phyloP scores from a whole-genome alignment of 495 filamentous ascomycete genomes.

The Neurospora sp. region DNA sequence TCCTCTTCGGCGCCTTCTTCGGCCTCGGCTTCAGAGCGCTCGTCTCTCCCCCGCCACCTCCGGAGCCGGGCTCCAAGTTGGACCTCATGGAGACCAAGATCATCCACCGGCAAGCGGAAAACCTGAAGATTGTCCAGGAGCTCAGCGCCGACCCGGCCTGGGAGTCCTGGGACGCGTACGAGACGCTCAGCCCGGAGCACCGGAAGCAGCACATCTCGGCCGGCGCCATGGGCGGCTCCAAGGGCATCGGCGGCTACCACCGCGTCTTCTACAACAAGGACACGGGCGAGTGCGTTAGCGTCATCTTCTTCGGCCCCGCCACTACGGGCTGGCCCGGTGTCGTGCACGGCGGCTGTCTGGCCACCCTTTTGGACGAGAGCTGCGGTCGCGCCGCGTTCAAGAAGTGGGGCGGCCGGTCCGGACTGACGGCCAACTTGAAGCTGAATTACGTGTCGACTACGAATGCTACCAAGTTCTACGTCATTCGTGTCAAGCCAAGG shows the following conservation, averaged over 20 bases:
- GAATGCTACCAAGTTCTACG: conserved; percentile 50
- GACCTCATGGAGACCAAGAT: conserved; percentile 23
- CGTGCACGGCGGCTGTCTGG: conserved; percentile 66
- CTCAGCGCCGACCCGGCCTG: conserved; percentile 44
- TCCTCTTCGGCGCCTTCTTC: conserved; percentile 26
- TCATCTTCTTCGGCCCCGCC: conserved; percentile 56
- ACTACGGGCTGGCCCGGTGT: conserved; percentile 66
- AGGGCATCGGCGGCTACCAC: conserved; percentile 40
- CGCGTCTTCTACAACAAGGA: conserved; percentile 33
- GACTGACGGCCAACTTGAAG: conserved; percentile 56
- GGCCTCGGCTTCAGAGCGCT: conserved; percentile 24
- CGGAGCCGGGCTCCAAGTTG: conserved; percentile 18
- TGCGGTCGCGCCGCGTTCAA: conserved; percentile 44
- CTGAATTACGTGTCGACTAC: conserved; percentile 53
- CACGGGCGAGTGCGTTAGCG: conserved; percentile 32
- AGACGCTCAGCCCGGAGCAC: conserved; percentile 31
- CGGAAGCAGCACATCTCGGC: conserved; percentile 30
- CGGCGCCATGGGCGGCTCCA: conserved; percentile 31
- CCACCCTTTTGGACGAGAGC: conserved; percentile 61
- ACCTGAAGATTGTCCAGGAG: conserved; percentile 43
- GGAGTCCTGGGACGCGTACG: conserved; percentile 48
- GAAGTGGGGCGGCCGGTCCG: conserved; percentile 31
- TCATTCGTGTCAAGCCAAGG: conserved; percentile 43
- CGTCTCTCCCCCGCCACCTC: conserved; percentile 27
- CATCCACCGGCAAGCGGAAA: conserved; percentile 24